Base-by-base conservation (phyloP, 345 rosid species). In the Schrenkiella parvula region DNA sequence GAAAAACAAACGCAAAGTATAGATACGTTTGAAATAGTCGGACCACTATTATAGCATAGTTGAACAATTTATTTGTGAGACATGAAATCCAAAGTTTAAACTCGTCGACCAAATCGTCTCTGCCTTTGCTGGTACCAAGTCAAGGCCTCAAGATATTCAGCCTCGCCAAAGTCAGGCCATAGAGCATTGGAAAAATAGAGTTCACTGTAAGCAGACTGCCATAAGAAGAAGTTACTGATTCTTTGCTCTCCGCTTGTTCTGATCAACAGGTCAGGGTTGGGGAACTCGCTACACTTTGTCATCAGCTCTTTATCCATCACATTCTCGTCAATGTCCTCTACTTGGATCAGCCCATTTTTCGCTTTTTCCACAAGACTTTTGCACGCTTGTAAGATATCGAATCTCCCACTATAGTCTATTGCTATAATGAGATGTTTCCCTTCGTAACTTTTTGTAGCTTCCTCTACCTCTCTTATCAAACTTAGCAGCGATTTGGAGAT, bases 141-240 rank as follows among this genome's bases (percentile, higher is more conserved):
- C 52, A 89, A 72, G 35, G 95, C 90, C 5, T 84, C 89, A 1
- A 80, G 74, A 43, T 84, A 92, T 57, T 86, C 91, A 0, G 60
- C 74, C 52, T 81, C 72, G 3, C 85, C 82, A 22, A 92, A 92
- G 73, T 89, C 95, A 28, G 98, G 98, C 96, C 98, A 89, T 2
- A 88, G 72, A 1, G 83, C 63, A 23, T 67, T 75, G 0, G 68
- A 66, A 21, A 92, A 88, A 78, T 79, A 86, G 22, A 92, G 87
- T 43, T 92, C 98, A 2, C 95, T 85, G 66, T 92, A 87, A 21
- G 96, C 98, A 53, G 89, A 70, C 34, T 89, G 95, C 92, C 92
- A 92, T 31, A 89, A 23, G 74, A 86, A 80, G 78, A 89, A 92
- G 86, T 89, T 89, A 75, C 96, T 92, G 48, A 92, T 82, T 64